A percentile compares a stretch with the other conserved stretches of the same genome.
phyloP scores from a whole-genome alignment of 2,329 filamentous ascomycete genomes.

The Elsinoe fawcettii region DNA sequence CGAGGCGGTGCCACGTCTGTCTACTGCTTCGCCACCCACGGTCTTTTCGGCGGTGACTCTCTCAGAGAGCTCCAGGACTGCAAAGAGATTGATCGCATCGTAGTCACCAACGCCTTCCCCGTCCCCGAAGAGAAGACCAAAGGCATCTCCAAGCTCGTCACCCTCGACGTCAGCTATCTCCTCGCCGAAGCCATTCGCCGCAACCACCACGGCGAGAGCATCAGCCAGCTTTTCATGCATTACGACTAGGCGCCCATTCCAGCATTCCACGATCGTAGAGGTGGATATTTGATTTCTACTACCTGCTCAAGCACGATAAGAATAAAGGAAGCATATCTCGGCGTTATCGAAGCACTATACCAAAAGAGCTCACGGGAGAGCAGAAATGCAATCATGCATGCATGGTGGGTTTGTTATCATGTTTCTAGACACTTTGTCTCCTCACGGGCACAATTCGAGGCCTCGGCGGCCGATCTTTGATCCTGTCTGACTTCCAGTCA shows the following conservation, averaged over 20 bases:
- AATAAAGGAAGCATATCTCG: neutral
- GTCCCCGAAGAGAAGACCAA: conserved; percentile 67
- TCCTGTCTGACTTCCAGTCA: no score
- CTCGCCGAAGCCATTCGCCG: conserved; percentile 87
- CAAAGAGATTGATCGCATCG: conserved; percentile 85
- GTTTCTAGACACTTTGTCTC: neutral
- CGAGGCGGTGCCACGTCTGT: conserved; percentile 84
- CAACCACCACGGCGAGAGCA: conserved; percentile 91
- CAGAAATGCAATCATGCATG: neutral
- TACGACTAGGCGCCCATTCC: conserved; percentile 23
- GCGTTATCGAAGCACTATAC: conserved; percentile 5
- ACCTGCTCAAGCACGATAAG: neutral
- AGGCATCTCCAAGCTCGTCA: conserved; percentile 71
- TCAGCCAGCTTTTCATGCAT: conserved; percentile 46
- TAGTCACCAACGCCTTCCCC: conserved; percentile 96
- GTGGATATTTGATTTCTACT: neutral
- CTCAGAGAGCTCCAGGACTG: conserved; percentile 85
- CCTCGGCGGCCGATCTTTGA: neutral
- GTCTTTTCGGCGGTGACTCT: conserved; percentile 83
- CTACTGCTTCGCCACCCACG: conserved; percentile 96
- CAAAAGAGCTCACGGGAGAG: neutral
- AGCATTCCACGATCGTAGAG: neutral
- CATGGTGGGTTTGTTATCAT: conserved; percentile 1
- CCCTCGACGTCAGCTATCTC: conserved; percentile 81
- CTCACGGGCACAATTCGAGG: neutral